Base-by-base conservation (phyloP, 2,329 filamentous ascomycete species). In the Leptographium wingfieldii region DNA sequence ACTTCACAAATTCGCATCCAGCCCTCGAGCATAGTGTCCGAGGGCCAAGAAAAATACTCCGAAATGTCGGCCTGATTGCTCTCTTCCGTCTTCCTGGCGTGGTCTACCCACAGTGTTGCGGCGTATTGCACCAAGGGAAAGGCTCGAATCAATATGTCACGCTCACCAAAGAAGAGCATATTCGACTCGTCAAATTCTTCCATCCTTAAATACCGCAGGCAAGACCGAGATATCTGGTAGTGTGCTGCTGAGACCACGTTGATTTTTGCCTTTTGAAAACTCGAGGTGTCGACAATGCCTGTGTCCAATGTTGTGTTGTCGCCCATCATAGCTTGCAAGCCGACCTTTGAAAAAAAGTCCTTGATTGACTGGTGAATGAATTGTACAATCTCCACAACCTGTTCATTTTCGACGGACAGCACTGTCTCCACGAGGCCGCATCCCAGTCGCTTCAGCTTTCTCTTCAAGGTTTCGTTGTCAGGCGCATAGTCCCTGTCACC, bases 301-400 rank as follows among this genome's bases (percentile, higher is more conserved):
- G n/a, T 10, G 54, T 40, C 4, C 38, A 3, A 12, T 5, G 56
- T 40, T 3, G 27, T 3, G 5, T 7, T 40, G 11, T 11, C 12
- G 31, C 1, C 22, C 33, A 40, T 52, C n/a, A 58, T 31, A 14
- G 12, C n/a, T 1, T 5, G 68, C 11, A 54, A 7, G 31, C 56
- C 56, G 29, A 9, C 19, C 1, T 40, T 35, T 12, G 38, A 0
- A 14, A 72, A 69, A 59, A 69, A 72, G 52, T 72, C 70, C 33
- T 68, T 68, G 55, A 70, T 68, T 2, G 70, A 68, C 58, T 72
- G 67, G 31, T 73, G 70, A 33, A 72, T 72, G 56, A 72, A 70
- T 52, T 72, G 70, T 2, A 70, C 66, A 27, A 66, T 29, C 31
- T 56, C 55, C 14, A 49, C 55, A 6, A 9, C 29, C n/a, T 56